Conservation (phyloP, 2,329 filamentous ascomycete species). For the Aspergillus awamori region DNA sequence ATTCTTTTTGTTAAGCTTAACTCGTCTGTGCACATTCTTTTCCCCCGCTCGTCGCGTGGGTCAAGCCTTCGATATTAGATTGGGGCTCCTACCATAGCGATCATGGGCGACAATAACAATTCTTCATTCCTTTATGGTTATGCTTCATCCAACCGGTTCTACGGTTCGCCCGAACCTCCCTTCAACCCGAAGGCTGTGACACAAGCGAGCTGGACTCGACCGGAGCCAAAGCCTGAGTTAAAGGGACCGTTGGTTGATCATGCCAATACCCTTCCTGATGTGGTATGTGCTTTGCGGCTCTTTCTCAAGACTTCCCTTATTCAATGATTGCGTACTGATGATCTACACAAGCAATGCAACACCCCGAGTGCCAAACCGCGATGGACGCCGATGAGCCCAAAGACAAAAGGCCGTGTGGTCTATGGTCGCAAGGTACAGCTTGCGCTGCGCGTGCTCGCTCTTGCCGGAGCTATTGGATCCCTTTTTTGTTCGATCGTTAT, state of each 20-base stretch:
- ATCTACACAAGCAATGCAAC: slow-evolving; percentile 48
- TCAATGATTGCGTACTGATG: slow-evolving; percentile 9
- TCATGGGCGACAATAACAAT: slow-evolving; percentile 54
- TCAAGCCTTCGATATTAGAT: slow-evolving; percentile 31
- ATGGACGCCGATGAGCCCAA: slow-evolving; percentile 68
- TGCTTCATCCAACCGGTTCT: slow-evolving; percentile 56
- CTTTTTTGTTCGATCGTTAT: slow-evolving; percentile 78
- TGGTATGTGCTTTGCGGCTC: slow-evolving; percentile 51
- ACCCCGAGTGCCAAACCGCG: slow-evolving; percentile 64
- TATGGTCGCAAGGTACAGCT: slow-evolving; percentile 71
- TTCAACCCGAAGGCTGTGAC: slow-evolving; percentile 89
- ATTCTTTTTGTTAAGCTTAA: slow-evolving; percentile 26
- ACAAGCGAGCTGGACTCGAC: slow-evolving; percentile 72
- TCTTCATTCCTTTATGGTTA: slow-evolving; percentile 76
- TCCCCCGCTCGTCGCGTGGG: slow-evolving; percentile 40
- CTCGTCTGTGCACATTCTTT: slow-evolving; percentile 28
- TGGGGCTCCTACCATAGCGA: slow-evolving; percentile 32
- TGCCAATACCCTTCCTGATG: slow-evolving; percentile 77
- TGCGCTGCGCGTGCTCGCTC: slow-evolving; percentile 64
- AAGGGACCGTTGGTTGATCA: slow-evolving; percentile 78
- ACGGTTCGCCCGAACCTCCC: slow-evolving; percentile 53
- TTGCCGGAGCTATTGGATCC: slow-evolving; percentile 70
- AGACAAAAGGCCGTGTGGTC: slow-evolving; percentile 72
- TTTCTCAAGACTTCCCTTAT: not conserved
- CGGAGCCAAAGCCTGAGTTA: slow-evolving; percentile 62